These are phyloP conservation scores for Aspergillus sp. DNA, from an alignment of 2,329 filamentous ascomycete genomes.

Conservation along the genomic window DNA sequence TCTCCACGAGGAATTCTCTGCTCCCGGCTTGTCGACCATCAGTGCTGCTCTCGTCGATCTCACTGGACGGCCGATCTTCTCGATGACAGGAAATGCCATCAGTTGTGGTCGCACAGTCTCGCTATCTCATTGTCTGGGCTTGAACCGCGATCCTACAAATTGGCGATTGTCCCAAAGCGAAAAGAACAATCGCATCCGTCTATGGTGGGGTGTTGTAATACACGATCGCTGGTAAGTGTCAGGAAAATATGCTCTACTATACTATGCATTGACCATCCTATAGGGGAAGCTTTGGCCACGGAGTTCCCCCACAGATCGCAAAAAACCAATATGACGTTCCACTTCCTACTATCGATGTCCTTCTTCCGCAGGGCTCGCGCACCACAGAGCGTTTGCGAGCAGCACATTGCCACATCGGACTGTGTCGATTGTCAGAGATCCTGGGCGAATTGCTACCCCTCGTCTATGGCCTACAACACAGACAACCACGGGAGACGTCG, in stretches of 20 bases:
- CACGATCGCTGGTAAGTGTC: slow-evolving; percentile 46
- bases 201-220: slow-evolving; percentile 54
- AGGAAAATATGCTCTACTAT: neutral
- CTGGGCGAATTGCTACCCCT: slow-evolving; percentile 41
- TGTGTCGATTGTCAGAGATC: slow-evolving; percentile 46
- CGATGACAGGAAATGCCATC: slow-evolving; percentile 53
- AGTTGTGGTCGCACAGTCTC: slow-evolving; percentile 49
- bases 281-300: slow-evolving; percentile 51
- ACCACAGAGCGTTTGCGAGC: slow-evolving; percentile 39
- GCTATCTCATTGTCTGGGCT: slow-evolving; percentile 49
- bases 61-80: slow-evolving; percentile 54
- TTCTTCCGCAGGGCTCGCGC: slow-evolving; percentile 30
- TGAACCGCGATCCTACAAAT: slow-evolving; percentile 49
- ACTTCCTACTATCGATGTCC: slow-evolving; percentile 41
- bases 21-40: slow-evolving; percentile 53
- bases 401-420: slow-evolving; percentile 46
- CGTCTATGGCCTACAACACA: slow-evolving; percentile 40
- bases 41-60: slow-evolving; percentile 54
- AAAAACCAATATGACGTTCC: slow-evolving; percentile 52
- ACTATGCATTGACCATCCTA: slow-evolving; percentile 11
- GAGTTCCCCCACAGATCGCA: slow-evolving; percentile 48
- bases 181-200: slow-evolving; percentile 45
- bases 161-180: slow-evolving; percentile 48
- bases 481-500: slow-evolving; percentile 36
- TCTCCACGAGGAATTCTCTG: slow-evolving; percentile 53